These are phyloP conservation scores for Nyctanthes arbortristis DNA, from an alignment of 257 asterid genomes.

Conservation along the genomic window DNA sequence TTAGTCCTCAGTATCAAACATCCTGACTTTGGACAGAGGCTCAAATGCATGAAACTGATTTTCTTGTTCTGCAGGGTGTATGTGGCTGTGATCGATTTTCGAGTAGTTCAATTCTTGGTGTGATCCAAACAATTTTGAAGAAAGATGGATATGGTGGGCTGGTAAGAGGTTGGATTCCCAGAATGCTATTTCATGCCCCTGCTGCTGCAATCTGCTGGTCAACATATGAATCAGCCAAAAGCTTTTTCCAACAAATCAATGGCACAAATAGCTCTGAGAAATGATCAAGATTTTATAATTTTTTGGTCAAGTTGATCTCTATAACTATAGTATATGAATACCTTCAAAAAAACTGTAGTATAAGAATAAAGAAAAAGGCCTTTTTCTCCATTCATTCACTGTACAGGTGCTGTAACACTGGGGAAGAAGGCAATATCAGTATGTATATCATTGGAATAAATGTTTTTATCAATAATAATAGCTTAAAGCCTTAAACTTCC, in stretches of 20 bases:
- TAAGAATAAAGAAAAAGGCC: not conserved
- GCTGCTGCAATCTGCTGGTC: conserved; percentile 83
- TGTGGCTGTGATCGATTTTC: conserved; percentile 62
- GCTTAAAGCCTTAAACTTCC: too few species aligned
- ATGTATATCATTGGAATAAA: not conserved
- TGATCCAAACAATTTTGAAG: conserved; percentile 35
- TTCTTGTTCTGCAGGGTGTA: conserved; percentile 48
- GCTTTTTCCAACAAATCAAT: conserved; percentile 39
- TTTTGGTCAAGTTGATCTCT: conserved; percentile 1
- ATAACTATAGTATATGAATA: not conserved
- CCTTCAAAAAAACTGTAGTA: not conserved
- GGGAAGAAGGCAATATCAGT: not conserved
- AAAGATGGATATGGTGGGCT: conserved; percentile 62
- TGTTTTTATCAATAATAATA: not conserved
- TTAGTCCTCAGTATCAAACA: not conserved
- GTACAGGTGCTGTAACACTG: conserved; percentile 3
- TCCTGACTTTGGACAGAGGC: not conserved
- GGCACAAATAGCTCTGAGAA: conserved; percentile 3
- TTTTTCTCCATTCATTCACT: not conserved
- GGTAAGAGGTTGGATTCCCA: conserved; percentile 60
- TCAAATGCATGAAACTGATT: not conserved
- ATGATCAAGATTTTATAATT: not conserved
- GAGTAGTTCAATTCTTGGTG: conserved; percentile 52
- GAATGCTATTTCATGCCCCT: conserved; percentile 74
- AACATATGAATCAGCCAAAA: conserved; percentile 57